These are phyloP conservation scores for Trametes maxima DNA, from an alignment of 768 basidiomycete genomes.

Conservation along the genomic window DNA sequence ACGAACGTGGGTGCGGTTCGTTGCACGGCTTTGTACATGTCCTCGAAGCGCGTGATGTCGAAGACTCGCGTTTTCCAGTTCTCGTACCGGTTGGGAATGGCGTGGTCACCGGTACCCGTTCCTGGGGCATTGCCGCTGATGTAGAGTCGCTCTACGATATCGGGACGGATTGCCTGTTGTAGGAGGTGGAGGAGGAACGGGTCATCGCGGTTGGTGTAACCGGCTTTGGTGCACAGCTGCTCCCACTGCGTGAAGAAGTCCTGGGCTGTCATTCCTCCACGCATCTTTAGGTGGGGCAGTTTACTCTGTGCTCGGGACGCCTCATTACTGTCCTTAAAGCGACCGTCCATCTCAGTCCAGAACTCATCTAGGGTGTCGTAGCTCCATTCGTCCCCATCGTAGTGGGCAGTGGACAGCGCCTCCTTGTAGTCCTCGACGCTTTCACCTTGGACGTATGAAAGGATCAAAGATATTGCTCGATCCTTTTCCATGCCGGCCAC, in stretches of 20 bases:
- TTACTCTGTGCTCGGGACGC: background rate
- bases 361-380: background rate
- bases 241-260: conserved; percentile 4
- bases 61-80: background rate
- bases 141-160: background rate
- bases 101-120: background rate
- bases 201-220: no score
- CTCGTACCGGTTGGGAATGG: background rate
- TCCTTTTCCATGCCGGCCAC: conserved; percentile 2
- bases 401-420: background rate
- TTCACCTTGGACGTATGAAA: background rate
- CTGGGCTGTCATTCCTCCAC: background rate
- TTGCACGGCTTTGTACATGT: background rate
- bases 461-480: background rate
- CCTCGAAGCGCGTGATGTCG: background rate
- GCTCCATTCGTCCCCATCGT: background rate
- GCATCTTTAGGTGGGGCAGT: background rate
- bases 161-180: background rate
- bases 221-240: background rate
- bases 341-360: background rate
- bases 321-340: background rate
- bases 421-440: background rate
- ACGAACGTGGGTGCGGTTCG: background rate
- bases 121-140: background rate
- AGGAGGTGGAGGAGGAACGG: no score